These are phyloP conservation scores for Colletotrichum cordylinicola DNA, from an alignment of 2,329 filamentous ascomycete species.

Conservation along the genomic window DNA sequence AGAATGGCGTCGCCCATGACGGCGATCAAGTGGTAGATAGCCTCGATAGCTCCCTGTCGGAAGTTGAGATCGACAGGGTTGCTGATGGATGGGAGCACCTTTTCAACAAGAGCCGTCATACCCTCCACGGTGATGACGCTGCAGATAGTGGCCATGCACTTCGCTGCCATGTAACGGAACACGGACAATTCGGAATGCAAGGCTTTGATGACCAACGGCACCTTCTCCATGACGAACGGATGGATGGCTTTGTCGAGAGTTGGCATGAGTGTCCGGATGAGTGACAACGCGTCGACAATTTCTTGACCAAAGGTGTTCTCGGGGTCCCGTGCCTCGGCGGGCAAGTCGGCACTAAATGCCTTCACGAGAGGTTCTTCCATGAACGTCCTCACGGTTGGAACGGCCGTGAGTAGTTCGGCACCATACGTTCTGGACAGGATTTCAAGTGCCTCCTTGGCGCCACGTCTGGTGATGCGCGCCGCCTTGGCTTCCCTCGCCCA, in stretches of 20 bases:
- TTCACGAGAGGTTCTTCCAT: constrained; percentile 82
- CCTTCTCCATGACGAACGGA: constrained; percentile 79
- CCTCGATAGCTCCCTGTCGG: constrained; percentile 93
- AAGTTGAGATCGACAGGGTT: constrained; percentile 88
- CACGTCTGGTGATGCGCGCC: constrained; percentile 87
- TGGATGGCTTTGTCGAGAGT: constrained; percentile 80
- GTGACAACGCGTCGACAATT: constrained; percentile 91
- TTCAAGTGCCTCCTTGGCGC: constrained; percentile 93
- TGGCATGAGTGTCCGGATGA: constrained; percentile 90
- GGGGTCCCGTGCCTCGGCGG: constrained; percentile 74
- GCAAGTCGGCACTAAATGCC: constrained; percentile 76
- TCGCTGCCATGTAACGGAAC: constrained; percentile 94
- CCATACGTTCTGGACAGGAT: constrained; percentile 85
- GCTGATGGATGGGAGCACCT: constrained; percentile 88
- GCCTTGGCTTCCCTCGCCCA: constrained; percentile 90
- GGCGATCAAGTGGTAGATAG: constrained; percentile 94
- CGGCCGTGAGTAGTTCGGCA: constrained; percentile 75
- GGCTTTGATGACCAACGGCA: constrained; percentile 86
- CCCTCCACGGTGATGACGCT: constrained; percentile 94
- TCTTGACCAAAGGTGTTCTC: constrained; percentile 84
- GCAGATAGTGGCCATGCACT: constrained; percentile 96
- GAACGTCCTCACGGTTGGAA: constrained; percentile 80
- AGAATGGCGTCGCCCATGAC: constrained; percentile 97
- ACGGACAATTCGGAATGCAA: constrained; percentile 89
- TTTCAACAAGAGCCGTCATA: constrained; percentile 94